Evolutionary conservation across 352 stramenopile species (phyloP).

Genomic region (Pythium rhizo-oryzae): DNA sequence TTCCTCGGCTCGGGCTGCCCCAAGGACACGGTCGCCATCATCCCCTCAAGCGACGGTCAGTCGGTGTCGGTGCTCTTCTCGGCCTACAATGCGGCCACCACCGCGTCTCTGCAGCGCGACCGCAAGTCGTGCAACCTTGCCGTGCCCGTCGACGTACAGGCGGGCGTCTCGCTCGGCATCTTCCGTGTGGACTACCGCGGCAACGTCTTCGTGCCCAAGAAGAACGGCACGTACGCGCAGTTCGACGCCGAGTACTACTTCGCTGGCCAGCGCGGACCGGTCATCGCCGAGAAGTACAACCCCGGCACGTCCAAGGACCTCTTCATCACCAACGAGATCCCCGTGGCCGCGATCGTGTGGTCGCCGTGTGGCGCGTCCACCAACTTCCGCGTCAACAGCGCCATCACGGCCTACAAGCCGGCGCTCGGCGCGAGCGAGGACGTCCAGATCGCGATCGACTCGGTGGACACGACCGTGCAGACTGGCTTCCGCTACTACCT

Average conservation of each 20-base stretch:
- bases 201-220: constrained; percentile 41
- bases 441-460: constrained; percentile 52
- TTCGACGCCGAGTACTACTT: constrained; percentile 65
- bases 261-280: constrained; percentile 40
- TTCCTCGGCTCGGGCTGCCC: constrained; percentile 38
- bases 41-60: constrained; percentile 33
- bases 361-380: constrained; percentile 48
- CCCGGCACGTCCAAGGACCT: constrained; percentile 37
- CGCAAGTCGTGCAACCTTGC: constrained; percentile 42
- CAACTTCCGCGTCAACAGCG: constrained; percentile 54
- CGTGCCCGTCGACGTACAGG: constrained; percentile 43
- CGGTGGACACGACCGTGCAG: constrained; percentile 49
- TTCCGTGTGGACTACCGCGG: constrained; percentile 52
- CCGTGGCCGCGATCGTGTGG: constrained; percentile 47
- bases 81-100: constrained; percentile 31
- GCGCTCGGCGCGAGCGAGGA: constrained; percentile 28
- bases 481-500: constrained; percentile 50
- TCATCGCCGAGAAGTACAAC: constrained; percentile 33
- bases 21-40: constrained; percentile 29
- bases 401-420: constrained; percentile 43
- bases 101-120: constrained; percentile 30
- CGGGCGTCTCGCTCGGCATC: constrained; percentile 27
- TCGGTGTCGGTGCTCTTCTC: constrained; percentile 41
- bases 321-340: constrained; percentile 43
- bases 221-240: constrained; percentile 37